Percentiles rank a stretch among this genome's conserved stretches.
Conservation (phyloP, 306 rosid genomes). For the Quercus robur region DNA sequence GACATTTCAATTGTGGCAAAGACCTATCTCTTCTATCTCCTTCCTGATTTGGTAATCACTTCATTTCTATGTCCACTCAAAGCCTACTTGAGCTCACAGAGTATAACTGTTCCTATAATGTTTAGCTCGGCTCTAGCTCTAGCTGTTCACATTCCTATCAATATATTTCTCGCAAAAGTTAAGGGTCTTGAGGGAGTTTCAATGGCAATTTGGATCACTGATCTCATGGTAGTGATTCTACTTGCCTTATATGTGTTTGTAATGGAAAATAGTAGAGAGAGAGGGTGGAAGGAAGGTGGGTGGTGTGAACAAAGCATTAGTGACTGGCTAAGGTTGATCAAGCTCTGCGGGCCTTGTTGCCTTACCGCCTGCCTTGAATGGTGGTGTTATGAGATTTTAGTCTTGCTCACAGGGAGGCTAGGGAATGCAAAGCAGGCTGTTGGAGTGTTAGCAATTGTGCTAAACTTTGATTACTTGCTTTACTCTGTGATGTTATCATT, state of each 20-base stretch:
- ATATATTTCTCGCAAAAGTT: conserved; percentile 52
- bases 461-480: conserved; percentile 73
- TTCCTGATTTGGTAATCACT: conserved; percentile 67
- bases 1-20: conserved; percentile 59
- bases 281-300: conserved; percentile 61
- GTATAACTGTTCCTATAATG: conserved; percentile 77
- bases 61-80: conserved; percentile 74
- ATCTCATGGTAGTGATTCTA: conserved; percentile 52
- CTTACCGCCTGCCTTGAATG: conserved; percentile 87
- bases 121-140: conserved; percentile 58
- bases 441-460: conserved; percentile 56
- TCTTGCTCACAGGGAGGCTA: conserved; percentile 73
- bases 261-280: conserved; percentile 35
- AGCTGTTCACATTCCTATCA: conserved; percentile 67
- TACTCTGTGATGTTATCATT: conserved; percentile 68
- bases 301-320: conserved; percentile 60
- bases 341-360: conserved; percentile 81
- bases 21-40: conserved; percentile 49
- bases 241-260: conserved; percentile 46
- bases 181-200: conserved; percentile 74
- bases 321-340: conserved; percentile 66
- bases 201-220: conserved; percentile 81
- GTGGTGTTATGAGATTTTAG: conserved; percentile 93
- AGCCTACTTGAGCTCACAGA: conserved; percentile 72
- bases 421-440: conserved; percentile 53